Base-by-base conservation (phyloP, 2,329 filamentous ascomycete species). In the Paecilomyces sp. region DNA sequence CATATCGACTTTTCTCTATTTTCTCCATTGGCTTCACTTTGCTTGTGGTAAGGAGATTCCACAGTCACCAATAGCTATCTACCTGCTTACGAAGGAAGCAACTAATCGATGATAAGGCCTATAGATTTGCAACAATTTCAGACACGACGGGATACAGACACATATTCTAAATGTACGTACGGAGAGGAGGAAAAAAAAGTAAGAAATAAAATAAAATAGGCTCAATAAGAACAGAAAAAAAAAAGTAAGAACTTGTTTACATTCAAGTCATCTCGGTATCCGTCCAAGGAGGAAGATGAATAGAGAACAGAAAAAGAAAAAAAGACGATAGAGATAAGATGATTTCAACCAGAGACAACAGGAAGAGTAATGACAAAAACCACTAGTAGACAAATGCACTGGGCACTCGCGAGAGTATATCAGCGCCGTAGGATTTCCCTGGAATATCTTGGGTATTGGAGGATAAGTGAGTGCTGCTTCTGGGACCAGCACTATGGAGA, bases 201-300 rank as follows among this genome's bases (percentile, higher is more conserved):
- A 22, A 22, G 22, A 22, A 22, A 22, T 22, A 22, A 22, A 57
- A 33, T 59, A 55, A 47, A 64, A 55, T 56, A 41, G 63, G 57
- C 50, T 56, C 50, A 61, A 60, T 60, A 62, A 28, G 54, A 56
- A 57, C 25, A 58, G 56, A 61, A 56, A 61, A 25, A 61, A 25
- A 50, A 56, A 62, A 54, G 51, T 60, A 62, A 57, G 60, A 57
- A 59, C 63, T 56, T 59, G 57, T 58, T 61, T 57, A 55, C 54
- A 57, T 58, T 53, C 51, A 53, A 53, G 22, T 53, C 51, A 53
- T 53, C 51, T 53, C 51, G 51, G 28, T 53, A 28, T 30, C 22
- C 22, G 12, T 53, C 51, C 51, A 53, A 60, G 57, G 34, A 30
- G 60, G 30, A 57, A 60, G 47, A 60, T 55, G 56, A 62, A 61